Evolutionary conservation across 2,329 filamentous ascomycete genomes (phyloP), one percentile per base, ranked within the genome.

Genomic region (Colletotrichum cordylinicola): DNA sequence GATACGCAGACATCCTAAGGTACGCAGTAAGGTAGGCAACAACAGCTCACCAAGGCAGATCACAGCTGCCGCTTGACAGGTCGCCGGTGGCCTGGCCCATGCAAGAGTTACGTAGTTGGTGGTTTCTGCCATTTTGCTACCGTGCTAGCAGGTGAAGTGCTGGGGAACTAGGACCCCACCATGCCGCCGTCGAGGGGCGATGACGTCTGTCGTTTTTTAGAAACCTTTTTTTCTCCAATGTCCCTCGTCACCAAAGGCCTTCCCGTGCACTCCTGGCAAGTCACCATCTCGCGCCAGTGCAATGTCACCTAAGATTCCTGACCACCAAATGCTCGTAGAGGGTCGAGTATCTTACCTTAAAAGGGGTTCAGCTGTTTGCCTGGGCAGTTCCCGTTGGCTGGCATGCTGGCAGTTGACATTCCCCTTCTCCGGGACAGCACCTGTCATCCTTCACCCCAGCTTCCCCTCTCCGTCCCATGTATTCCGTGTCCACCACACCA

Each of bases 81-180:
- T 67, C 62, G 24, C 61, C 31, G 31, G 21, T 21, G 39, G 58
- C 64, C 35, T 61, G 58, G 70, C 64, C 70, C 73, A 75, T 75
- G 73, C 70, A 68, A 68, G 43, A 71, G 31, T 76, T 76, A 74
- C 70, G 74, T 76, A 65, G 74, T 61, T 60, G n/a, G 43, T 76
- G 27, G 21, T 64, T 62, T 61, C 61, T 37, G 56, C 62, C 39
- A 24, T 66, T 66, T 31, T 21, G 55, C 67, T 31, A 21, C 43
- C n/a, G n/a, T 52, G 13, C 43, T 52, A 52, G 43, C 43, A 24
- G 43, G 43, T 52, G 43, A 52, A 10, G 27, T 35, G 21, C 48
- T 31, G 18, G 35, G 55, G 21, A 18, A 52, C n/a, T 52, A 52
- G 58, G 9, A 74, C 74, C 70, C 74, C 74, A 75, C 74, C 67